phyloP scores from a whole-genome alignment of 2,329 filamentous ascomycete species.

The Colletotrichum graminicola region DNA sequence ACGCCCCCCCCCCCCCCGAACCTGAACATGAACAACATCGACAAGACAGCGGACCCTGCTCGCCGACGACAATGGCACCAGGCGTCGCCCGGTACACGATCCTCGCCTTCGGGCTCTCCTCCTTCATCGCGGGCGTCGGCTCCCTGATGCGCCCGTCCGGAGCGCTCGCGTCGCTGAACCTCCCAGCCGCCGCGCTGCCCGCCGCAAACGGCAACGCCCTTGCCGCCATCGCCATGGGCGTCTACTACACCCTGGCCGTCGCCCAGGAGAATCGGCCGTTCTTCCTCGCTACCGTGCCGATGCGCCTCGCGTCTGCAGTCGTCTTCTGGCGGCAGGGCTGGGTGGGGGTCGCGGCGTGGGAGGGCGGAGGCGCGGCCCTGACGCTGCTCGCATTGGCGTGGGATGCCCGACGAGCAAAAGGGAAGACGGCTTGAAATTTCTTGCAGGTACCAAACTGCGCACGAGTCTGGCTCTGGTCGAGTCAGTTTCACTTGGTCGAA shows the following conservation, averaged over 20 bases:
- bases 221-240: slow-evolving; percentile 49
- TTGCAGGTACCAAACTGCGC: not conserved
- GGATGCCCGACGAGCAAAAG: not conserved
- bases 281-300: slow-evolving; percentile 49
- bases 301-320: slow-evolving; percentile 47
- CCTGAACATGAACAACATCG: too few species aligned
- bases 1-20: too few species aligned
- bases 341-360: slow-evolving; percentile 46
- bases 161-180: not conserved
- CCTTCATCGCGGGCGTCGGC: slow-evolving; percentile 43
- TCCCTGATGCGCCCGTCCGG: slow-evolving; percentile 17
- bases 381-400: slow-evolving; percentile 15
- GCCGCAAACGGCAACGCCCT: slow-evolving; percentile 44
- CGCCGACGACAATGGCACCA: not conserved
- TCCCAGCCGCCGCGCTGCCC: slow-evolving; percentile 36
- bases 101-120: slow-evolving; percentile 45
- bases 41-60: not conserved
- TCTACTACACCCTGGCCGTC: slow-evolving; percentile 50
- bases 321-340: slow-evolving; percentile 49
- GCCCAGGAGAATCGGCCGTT: slow-evolving; percentile 50
- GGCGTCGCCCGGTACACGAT: slow-evolving; percentile 39
- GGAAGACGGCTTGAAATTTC: not conserved
- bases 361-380: slow-evolving; percentile 44
- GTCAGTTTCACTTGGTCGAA: too few species aligned
- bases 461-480: not conserved